Conservation (phyloP, 1,284 basidiomycete species). For the Golubevia pallescens region DNA sequence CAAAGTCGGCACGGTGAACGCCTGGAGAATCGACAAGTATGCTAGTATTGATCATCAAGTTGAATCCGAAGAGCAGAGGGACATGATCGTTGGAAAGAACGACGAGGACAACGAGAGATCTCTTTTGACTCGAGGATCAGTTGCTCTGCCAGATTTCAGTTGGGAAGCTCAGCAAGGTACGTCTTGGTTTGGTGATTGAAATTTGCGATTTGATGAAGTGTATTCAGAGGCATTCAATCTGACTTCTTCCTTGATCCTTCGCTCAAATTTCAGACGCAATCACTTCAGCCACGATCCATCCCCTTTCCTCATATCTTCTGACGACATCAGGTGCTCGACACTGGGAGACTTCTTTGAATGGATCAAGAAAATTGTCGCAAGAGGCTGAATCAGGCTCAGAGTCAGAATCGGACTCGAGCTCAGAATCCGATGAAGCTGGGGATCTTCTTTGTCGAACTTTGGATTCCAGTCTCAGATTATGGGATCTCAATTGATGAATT, state of each 20-base stretch:
- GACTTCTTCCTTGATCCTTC: not conserved
- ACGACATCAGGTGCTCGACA: conserved; percentile 26
- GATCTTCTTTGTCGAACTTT: too few species aligned
- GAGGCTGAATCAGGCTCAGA: too few species aligned
- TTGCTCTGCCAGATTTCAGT: conserved; percentile 12
- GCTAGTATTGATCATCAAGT: not conserved
- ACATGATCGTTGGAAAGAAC: conserved; percentile 15
- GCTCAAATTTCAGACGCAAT: conserved; percentile 26
- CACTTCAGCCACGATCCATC: conserved; percentile 29
- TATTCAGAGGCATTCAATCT: not conserved
- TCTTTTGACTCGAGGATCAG: not conserved
- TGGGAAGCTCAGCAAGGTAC: conserved; percentile 33
- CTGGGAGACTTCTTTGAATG: not conserved
- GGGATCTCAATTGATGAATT: too few species aligned
- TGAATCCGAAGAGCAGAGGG: not conserved
- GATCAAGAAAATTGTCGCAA: too few species aligned
- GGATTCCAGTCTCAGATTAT: too few species aligned
- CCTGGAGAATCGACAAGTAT: conserved; percentile 26
- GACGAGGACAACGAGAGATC: conserved; percentile 4
- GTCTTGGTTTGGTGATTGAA: not conserved
- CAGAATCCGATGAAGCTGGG: too few species aligned
- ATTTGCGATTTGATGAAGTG: too few species aligned
- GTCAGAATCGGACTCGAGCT: too few species aligned
- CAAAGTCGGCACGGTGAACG: conserved; percentile 17
- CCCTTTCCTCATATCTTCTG: conserved; percentile 20